Evolutionary conservation across 345 rosid species (phyloP), one percentile per base, ranked within the genome.

Genomic region (Cochlearia excelsa): DNA sequence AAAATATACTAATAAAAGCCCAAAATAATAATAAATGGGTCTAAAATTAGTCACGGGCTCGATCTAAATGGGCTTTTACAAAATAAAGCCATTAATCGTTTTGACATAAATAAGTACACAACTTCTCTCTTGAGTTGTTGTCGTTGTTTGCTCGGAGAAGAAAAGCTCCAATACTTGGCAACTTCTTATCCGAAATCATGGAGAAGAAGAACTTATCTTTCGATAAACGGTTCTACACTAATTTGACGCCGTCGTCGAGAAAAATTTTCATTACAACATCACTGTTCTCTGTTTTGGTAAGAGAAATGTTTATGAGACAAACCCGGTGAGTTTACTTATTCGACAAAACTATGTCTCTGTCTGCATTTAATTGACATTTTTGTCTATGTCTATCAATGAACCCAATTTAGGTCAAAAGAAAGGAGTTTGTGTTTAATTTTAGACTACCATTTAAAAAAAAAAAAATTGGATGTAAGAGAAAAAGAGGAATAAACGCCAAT

Each of bases 341-440:
- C 23, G 23, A 34, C 37, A 34, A 34, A 34, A 34, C 37, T 34
- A 3, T 34, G 4, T 37, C 40, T 27, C 34, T 42, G 61, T 63
- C 55, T 61, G 26, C 50, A 39, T 49, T 57, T 51, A 5, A 33
- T 9, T 51, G 47, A 57, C 43, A 46, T 57, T 47, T 57, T 47
- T 49, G 57, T 67, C 46, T 44, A 29, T 68, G 49, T 53, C 73
- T 41, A 54, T 53, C 73, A 48, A 54, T 54, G 63, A 56, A 61
- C 6, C 67, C 57, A 61, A 53, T 16, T 70, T 63, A 56, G 47
- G 58, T 31, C 46, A 40, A 26, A 53, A 4, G 31, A 6, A 26
- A 4, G 4, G 42, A 61, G 35, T 16, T 0, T 31, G 6, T 63
- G 45, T 30, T 51, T 63, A 59, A 64, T 51, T 71, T 63, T 3